Evolutionary conservation across 495 filamentous ascomycete species (phyloP).

Genomic region (Aspergillus coremiiformis): DNA sequence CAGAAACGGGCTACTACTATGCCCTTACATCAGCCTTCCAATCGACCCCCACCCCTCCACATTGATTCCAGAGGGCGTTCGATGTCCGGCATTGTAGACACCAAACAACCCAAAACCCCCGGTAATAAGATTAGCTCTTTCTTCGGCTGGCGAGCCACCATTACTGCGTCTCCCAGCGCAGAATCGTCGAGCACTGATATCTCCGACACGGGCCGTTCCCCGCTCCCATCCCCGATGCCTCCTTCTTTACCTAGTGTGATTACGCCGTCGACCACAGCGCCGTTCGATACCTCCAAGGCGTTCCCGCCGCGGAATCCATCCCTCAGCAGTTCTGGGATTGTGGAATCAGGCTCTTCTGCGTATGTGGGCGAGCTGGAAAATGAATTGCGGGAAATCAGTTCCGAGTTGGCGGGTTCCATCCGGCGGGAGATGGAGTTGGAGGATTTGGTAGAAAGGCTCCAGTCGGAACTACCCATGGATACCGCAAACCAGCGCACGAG

Average conservation of each 20-base stretch:
- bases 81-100: conserved; percentile 26
- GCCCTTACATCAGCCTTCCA: conserved; percentile 33
- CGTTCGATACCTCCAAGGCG: conserved; percentile 39
- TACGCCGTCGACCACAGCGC: conserved; percentile 23
- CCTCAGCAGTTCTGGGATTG: conserved; percentile 32
- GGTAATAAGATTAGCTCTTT: conserved; percentile 58
- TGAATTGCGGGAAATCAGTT: conserved; percentile 85
- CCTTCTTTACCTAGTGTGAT: conserved; percentile 37
- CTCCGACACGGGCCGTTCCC: conserved; percentile 55
- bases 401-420: conserved; percentile 87
- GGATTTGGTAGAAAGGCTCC: conserved; percentile 81
- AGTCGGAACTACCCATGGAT: conserved; percentile 55
- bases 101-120: conserved; percentile 51
- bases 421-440: conserved; percentile 94
- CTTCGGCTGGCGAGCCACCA: conserved; percentile 57
- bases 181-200: conserved; percentile 58
- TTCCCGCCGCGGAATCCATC: conserved; percentile 31
- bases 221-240: conserved; percentile 51
- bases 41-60: conserved; percentile 35
- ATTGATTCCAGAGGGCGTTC: conserved; percentile 30
- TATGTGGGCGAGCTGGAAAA: conserved; percentile 71
- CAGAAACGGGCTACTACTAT: conserved; percentile 38
- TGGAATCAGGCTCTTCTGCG: conserved; percentile 45
- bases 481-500: conserved; percentile 66
- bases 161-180: conserved; percentile 44